Base-by-base conservation (phyloP, 2,329 filamentous ascomycete genomes). In the Neophaeococcomyces mojaviensis region DNA sequence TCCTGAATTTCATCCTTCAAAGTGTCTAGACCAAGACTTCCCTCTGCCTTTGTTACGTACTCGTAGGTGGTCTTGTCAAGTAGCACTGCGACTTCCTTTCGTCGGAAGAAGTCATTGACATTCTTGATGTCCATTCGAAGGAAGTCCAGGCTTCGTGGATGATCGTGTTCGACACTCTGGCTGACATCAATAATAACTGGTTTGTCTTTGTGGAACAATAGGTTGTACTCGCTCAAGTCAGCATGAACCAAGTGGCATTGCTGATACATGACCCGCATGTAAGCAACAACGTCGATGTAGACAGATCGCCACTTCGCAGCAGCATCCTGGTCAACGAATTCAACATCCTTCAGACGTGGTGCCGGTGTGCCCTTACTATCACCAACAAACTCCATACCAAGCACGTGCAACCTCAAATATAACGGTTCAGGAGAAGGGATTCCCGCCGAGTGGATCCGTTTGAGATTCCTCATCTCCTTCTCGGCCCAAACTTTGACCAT, bases 401-500 rank as follows among this genome's bases (percentile, higher is more conserved):
- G 76, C 4, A 98, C 90, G 60, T 98, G 89, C n/a, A 90, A 77
- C 60, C 90, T 88, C 40, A 98, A 79, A 58, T 84, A 82, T 49
- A 97, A 73, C 2, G 92, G 89, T 61, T 95, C 87, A 0, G 92
- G 92, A 56, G 86, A 94, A 4, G 88, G 85, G 45, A 98, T 95
- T 6, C 86, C 87, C 6, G 89, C 84, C 4, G 79, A 72, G 64
- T 94, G 73, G 51, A 98, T 83, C 46, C 92, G 78, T 55, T 88
- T 82, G 59, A 98, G 68, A 67, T 98, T 98, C 34, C 92, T 80
- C 71, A 94, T 94, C 68, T 98, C 92, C 69, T 98, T 98, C 69
- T 98, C 90, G 0, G 94, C 94, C 92, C 92, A 98, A 19, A 96
- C 74, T 67, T 95, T 94, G 56, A 98, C 90, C 90, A 97, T 97